Evolutionary conservation across 1,284 basidiomycete species (phyloP).

Genomic region (Ceratobasidium sp.): DNA sequence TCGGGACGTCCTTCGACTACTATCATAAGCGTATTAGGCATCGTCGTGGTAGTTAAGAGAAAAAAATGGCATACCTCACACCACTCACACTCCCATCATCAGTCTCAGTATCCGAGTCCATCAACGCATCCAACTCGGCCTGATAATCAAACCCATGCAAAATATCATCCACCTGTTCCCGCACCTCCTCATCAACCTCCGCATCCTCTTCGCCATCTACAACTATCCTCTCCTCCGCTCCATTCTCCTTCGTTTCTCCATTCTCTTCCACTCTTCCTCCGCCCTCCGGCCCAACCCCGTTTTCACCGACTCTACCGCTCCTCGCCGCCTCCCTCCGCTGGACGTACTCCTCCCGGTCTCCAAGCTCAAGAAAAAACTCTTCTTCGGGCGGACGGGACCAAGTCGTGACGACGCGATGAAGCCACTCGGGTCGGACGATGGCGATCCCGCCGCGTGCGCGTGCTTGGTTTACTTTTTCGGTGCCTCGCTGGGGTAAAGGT

Average conservation of each 20-base stretch:
- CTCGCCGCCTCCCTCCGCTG: conserved; percentile 55
- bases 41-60: background rate
- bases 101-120: conserved; percentile 50
- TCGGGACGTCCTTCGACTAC: conserved; percentile 46
- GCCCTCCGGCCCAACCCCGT: conserved; percentile 1
- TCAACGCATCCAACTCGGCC: conserved; percentile 49
- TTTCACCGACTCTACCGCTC: conserved; percentile 62
- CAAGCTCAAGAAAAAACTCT: conserved; percentile 48
- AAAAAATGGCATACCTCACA: conserved; percentile 45
- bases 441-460: conserved; percentile 36
- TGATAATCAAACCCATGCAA: conserved; percentile 45
- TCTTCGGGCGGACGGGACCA: conserved; percentile 51
- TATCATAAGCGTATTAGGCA: conserved; percentile 23
- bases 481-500: conserved; percentile 53
- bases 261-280: background rate
- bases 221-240: conserved; percentile 84
- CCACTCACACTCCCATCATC: conserved; percentile 46
- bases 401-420: conserved; percentile 15
- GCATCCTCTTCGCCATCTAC: conserved; percentile 57
- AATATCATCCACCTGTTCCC: conserved; percentile 51
- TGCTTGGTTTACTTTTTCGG: conserved; percentile 48
- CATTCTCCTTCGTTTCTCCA: conserved; percentile 65
- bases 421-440: conserved; percentile 47
- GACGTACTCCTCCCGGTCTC: conserved; percentile 53
- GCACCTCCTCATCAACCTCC: conserved; percentile 56